Evolutionary conservation across 2,329 filamentous ascomycete genomes (phyloP).

Genomic region (Teratosphaeria zuluensis): DNA sequence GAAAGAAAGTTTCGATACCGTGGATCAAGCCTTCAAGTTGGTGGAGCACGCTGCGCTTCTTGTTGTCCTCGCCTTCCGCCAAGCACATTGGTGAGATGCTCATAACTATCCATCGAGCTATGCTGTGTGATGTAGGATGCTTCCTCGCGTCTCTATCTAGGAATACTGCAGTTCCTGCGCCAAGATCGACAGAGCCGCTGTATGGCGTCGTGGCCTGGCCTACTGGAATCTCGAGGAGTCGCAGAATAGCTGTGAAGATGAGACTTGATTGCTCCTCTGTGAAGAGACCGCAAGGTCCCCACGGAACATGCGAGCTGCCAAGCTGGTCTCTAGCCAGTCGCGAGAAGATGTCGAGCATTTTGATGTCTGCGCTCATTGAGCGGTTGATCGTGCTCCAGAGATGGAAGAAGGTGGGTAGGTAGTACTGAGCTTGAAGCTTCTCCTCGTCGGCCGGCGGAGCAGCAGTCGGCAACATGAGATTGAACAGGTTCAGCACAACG

Average conservation of each 20-base stretch:
- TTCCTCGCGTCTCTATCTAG: constrained; percentile 90
- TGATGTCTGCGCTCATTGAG: constrained; percentile 76
- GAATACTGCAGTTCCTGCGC: constrained; percentile 72
- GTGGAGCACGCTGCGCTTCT: constrained; percentile 59
- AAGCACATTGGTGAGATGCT: constrained; percentile 80
- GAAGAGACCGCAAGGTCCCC: constrained; percentile 81
- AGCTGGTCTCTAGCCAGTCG: constrained; percentile 78
- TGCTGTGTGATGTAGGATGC: constrained; percentile 82
- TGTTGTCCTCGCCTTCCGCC: constrained; percentile 59
- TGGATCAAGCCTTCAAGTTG: constrained; percentile 87
- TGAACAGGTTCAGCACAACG: constrained; percentile 80
- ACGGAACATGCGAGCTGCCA: constrained; percentile 62
- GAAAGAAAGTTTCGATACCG: constrained; percentile 96
- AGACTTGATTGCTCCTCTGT: constrained; percentile 83
- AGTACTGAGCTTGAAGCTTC: constrained; percentile 77
- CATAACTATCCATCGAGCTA: constrained; percentile 87
- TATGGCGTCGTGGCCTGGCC: constrained; percentile 93
- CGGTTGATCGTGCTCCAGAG: constrained; percentile 89
- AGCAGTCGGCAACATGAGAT: constrained; percentile 76
- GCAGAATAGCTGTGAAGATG: constrained; percentile 83
- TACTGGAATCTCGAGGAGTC: constrained; percentile 89
- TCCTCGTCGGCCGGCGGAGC: constrained; percentile 61
- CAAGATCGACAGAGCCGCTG: constrained; percentile 66
- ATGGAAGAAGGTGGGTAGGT: constrained; percentile 90
- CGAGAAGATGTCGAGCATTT: constrained; percentile 83